Percentiles rank a stretch among this genome's conserved stretches.
Conservation (phyloP, 1,284 basidiomycete genomes). For the Leccinum griseonigrum region DNA sequence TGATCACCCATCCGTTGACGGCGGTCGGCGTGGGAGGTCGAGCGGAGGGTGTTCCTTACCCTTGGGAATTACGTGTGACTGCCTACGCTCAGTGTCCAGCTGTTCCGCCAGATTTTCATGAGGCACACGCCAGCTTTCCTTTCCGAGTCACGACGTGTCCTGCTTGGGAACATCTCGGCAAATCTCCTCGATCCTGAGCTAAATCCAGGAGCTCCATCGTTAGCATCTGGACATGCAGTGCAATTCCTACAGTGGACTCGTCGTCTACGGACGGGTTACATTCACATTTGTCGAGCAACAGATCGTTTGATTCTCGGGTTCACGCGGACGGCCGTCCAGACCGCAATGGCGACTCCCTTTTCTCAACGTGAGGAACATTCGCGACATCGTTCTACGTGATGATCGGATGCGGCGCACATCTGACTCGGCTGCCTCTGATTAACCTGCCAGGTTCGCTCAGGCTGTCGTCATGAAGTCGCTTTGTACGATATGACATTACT, state of each 20-base stretch:
- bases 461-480: neutral
- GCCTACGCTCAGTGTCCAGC: neutral
- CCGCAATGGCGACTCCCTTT: slow-evolving; percentile 16
- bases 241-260: slow-evolving; percentile 2
- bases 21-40: slow-evolving; percentile 16
- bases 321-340: slow-evolving; percentile 12
- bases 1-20: slow-evolving; percentile 1
- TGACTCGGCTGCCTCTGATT: neutral
- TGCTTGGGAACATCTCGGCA: slow-evolving; percentile 28
- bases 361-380: slow-evolving; percentile 2
- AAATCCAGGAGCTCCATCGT: slow-evolving; percentile 2
- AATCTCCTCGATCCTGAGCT: slow-evolving; percentile 16
- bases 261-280: slow-evolving; percentile 2
- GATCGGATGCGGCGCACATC: neutral
- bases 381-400: slow-evolving; percentile 1
- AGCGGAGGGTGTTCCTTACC: neutral
- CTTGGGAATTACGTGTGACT: slow-evolving; percentile 19
- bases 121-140: slow-evolving; percentile 1
- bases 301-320: slow-evolving; percentile 23
- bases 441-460: neutral
- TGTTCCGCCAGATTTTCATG: slow-evolving; percentile 31
- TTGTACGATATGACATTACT: slow-evolving; percentile 4
- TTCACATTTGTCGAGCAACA: slow-evolving; percentile 2
- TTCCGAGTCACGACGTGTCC: slow-evolving; percentile 9
- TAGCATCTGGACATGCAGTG: slow-evolving; percentile 2